These are phyloP conservation scores for Naegleria fowleri DNA, from an alignment of 208 protist genomes.

Conservation along the genomic window DNA sequence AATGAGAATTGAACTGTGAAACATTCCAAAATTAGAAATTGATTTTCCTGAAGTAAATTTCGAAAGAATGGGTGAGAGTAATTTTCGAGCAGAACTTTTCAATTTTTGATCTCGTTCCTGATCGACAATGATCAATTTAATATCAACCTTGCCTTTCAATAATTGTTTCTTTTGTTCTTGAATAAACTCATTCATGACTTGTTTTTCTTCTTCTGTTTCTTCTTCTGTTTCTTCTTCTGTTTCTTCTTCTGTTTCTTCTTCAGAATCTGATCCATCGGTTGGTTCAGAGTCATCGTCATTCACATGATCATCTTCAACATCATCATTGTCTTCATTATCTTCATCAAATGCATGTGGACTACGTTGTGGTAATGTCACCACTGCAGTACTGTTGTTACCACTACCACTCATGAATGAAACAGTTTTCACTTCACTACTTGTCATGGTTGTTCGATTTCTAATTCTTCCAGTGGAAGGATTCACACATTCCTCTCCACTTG, in stretches of 20 bases:
- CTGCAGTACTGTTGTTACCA: not conserved
- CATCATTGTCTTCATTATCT: not conserved
- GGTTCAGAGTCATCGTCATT: not conserved
- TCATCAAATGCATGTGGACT: not conserved
- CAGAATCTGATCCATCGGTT: not conserved
- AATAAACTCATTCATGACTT: not conserved
- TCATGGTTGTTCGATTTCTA: too few relatives aligned
- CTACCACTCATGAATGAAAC: not conserved
- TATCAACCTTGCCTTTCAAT: not conserved
- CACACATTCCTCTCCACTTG: too few relatives aligned
- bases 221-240: not conserved
- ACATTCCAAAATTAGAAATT: not conserved
- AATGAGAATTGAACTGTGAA: not conserved
- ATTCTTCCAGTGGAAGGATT: too few relatives aligned
- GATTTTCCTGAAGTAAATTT: not conserved
- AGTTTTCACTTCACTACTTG: not conserved
- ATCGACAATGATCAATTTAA: slow-evolving; percentile 15
- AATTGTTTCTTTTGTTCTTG: not conserved
- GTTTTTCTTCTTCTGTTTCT: not conserved
- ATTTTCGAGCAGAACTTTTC: not conserved
- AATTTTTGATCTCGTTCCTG: not conserved
- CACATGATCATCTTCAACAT: not conserved
- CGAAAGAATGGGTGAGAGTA: not conserved
- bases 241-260: not conserved
- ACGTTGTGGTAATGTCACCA: too few relatives aligned